Base-by-base conservation (phyloP, 768 basidiomycete species). In the Fomitopsis serialis region DNA sequence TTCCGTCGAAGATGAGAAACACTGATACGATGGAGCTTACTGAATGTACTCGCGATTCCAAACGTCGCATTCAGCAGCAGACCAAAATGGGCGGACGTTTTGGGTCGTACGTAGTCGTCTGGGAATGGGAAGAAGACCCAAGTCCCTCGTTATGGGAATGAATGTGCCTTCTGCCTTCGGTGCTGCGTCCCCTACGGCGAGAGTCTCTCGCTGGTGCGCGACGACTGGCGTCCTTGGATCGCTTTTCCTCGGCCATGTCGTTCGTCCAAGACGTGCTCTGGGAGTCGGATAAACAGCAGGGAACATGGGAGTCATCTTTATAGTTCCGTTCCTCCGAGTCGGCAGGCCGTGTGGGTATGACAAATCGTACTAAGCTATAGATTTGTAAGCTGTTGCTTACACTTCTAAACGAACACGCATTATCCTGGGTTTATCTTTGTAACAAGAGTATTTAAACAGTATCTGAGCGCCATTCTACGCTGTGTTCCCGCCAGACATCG, bases 91-190 rank as follows among this genome's bases (percentile, higher is more conserved):
- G 62, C n/a, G 74, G 72, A 48, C 61, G 63, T 19, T 63, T 65
- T 45, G 73, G 68, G 58, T 75, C 70, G 58, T 77, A 70, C 72
- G 72, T 7, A 77, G 62, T 36, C 64, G 59, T 42, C 58, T 65
- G 0, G 80, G 80, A 5, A 81, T 75, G 3, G 71, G 73, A 40
- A 82, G 64, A 58, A 81, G 70, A 25, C 73, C 71, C 45, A 80
- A 79, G 58, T 67, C 63, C 42, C 23, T 48, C 37, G 51, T 35
- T 3, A 47, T 15, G 25, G 29, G 24, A 17, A n/a, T 32, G 45
- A 40, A 40, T 40, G 5, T 11, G 29, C 29, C 15, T 15, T 40
- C 37, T 7, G 6, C 15, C 37, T 17, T 40, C 15, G 37, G 19
- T 7, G 37, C 37, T 19, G 19, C 37, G 37, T 40, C n/a, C 23